Base-by-base conservation (phyloP, 108 stramenopile genomes). In the Cyclotella baltica region DNA sequence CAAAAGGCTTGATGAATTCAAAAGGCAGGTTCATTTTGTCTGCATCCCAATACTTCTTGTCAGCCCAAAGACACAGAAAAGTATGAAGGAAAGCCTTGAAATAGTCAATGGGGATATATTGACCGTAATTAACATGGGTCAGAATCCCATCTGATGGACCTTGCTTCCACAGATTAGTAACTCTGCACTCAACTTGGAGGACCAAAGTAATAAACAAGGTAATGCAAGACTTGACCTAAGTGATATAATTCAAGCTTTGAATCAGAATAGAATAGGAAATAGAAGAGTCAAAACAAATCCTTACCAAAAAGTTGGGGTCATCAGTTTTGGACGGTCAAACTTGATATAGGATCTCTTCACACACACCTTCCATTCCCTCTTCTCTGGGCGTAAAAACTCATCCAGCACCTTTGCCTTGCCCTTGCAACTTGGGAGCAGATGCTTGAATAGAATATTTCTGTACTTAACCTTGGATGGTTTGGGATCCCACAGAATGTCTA, bases 171-270 rank as follows among this genome's bases (percentile, higher is more conserved):
- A 77, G 70, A 40, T 70, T 71, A 2, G 48, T 46, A 11, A 70
- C 20, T 27, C 69, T 43, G 4, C 28, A 25, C 27, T 50, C 28
- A 9, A 70, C 69, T 20, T 62, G 40, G 1, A 63, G 19, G 13
- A 37, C 28, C 20, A 56, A 53, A 16, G 29, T 56, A 48, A 77
- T 48, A 35, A 62, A 31, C 38, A 77, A 30, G 9, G 69, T 71
- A 15, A 70, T 25, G 40, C 76, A 77, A 27, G 51, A 50, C 33
- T 70, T 77, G 36, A 77, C 20, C 76, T 77, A 27, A 13, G n/a
- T n/a, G n/a, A n/a, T n/a, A n/a, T n/a, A n/a, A n/a, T n/a, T n/a
- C n/a, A n/a, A n/a, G n/a, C 16, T 15, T 35, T 1, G 16, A 11
- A 18, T 18, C 33, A 51, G 37, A 73, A 27, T 33, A 72, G 19